Base-by-base conservation (phyloP, 495 filamentous ascomycete species). In the Hypoxylon perforatum region DNA sequence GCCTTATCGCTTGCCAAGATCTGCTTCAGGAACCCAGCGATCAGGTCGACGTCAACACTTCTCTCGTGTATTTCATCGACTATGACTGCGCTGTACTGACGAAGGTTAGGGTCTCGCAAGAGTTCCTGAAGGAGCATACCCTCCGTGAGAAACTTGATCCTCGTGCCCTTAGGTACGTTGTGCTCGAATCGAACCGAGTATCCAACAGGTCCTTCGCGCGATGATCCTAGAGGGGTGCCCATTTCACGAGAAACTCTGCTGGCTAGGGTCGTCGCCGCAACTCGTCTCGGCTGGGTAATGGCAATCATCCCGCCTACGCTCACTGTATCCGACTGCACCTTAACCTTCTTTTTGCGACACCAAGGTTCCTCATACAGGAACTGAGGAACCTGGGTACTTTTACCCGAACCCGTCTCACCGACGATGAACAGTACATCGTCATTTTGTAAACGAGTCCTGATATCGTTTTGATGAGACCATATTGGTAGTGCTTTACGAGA, bases 61-160 rank as follows among this genome's bases (percentile, higher is more conserved):
- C 96, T 85, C 77, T 99, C 96, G 78, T 99, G 96, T 2, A 98
- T 93, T 72, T 99, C 96, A 79, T 99, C 96, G 9, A 99, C 91
- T 48, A 98, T 84, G 2, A 99, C 84, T 1, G 90, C 92, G 63
- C 92, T 94, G 73, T 99, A 99, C 69, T 90, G 86, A 25, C 82
- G 85, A 66, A 99, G 78, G 75, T 87, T 81, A 1, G 94, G 92
- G 75, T 98, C 96, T 54, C 89, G 84, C 42, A 98, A 77, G 81
- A 98, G 89, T 75, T 99, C 96, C 77, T 97, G 94, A 12, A 99
- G 81, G 45, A 99, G 81, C 91, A 97, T 98, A 54, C 96, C 96
- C 75, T 99, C 96, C 0, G 96, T 99, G 64, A 99, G 79, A 70
- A 91, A 99, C 73, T 98, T 98, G 74, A 99, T 90, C 60, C 82